Percentiles rank a stretch among this genome's conserved stretches.
phyloP scores from a whole-genome alignment of 1,139 yeast species.

The Yamadazyma jaroonii region DNA sequence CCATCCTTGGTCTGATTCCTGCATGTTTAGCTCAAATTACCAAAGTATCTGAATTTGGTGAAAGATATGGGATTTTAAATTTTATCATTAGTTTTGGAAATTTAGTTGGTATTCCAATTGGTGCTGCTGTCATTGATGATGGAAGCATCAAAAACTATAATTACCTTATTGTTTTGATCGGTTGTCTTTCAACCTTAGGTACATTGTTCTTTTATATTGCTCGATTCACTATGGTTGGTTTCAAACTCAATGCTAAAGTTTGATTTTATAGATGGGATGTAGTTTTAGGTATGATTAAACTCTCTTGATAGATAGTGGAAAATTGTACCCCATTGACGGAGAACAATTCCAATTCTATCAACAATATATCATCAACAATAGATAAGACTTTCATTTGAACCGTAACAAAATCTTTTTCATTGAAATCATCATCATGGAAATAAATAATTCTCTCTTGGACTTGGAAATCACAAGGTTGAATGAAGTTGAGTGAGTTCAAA shows the following conservation, averaged over 20 bases:
- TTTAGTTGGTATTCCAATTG: slow-evolving; percentile 46
- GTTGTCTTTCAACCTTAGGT: slow-evolving; percentile 20
- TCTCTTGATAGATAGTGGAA: slow-evolving; percentile 70
- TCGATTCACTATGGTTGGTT: slow-evolving; percentile 20
- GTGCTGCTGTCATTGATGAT: slow-evolving; percentile 47
- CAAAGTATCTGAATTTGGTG: slow-evolving; percentile 28
- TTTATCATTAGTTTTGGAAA: slow-evolving; percentile 35
- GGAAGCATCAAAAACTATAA: slow-evolving; percentile 21
- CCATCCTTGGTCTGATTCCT: slow-evolving; percentile 32
- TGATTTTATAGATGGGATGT: slow-evolving; percentile 1
- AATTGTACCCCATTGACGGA: slow-evolving; percentile 50
- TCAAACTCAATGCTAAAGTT: slow-evolving; percentile 20
- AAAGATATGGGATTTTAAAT: slow-evolving; percentile 35
- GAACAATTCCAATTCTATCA: slow-evolving; percentile 61
- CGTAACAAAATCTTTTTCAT: slow-evolving; percentile 53
- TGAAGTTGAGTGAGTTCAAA: slow-evolving; percentile 15
- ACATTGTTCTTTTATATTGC: slow-evolving; percentile 20
- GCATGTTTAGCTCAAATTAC: slow-evolving; percentile 38
- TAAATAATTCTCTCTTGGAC: slow-evolving; percentile 62
- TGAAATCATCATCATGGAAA: slow-evolving; percentile 58
- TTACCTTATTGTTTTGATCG: slow-evolving; percentile 22
- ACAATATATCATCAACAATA: slow-evolving; percentile 52
- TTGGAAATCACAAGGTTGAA: slow-evolving; percentile 1
- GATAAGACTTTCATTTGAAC: slow-evolving; percentile 51
- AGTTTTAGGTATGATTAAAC: slow-evolving; percentile 30